These are phyloP conservation scores for Chytridium lagenaria DNA, from an alignment of 371 early-diverging fungal species.

Conservation along the genomic window DNA sequence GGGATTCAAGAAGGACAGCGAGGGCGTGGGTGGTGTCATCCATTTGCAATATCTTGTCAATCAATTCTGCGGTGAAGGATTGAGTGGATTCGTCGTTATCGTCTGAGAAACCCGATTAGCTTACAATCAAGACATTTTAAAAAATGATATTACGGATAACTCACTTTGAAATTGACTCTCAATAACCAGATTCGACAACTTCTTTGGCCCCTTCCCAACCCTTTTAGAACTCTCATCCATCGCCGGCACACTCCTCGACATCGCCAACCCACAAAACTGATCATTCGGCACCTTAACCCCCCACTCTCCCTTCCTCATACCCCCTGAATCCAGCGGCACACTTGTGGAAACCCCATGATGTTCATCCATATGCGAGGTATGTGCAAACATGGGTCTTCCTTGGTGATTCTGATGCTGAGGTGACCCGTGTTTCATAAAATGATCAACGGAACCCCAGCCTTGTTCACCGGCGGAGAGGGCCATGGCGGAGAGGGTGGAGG, in stretches of 20 bases:
- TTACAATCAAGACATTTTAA: not conserved
- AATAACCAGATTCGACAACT: conserved; percentile 19
- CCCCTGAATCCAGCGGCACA: conserved; percentile 12
- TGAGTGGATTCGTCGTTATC: not conserved
- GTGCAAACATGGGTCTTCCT: conserved; percentile 12
- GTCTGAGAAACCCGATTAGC: too few relatives aligned
- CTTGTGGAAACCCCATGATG: not conserved
- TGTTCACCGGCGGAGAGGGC: conserved; percentile 12
- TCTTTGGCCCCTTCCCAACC: not conserved
- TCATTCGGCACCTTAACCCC: too few relatives aligned
- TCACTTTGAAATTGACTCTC: conserved; percentile 1
- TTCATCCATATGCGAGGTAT: conserved; percentile 8
- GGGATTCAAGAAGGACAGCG: conserved; percentile 36
- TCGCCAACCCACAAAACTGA: too few relatives aligned
- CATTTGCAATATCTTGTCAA: conserved; percentile 6
- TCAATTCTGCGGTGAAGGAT: conserved; percentile 9
- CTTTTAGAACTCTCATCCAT: too few relatives aligned
- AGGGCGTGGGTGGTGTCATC: conserved; percentile 18
- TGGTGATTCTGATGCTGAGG: too few relatives aligned
- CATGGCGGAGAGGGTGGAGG: conserved; percentile 32
- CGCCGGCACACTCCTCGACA: too few relatives aligned
- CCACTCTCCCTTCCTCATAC: too few relatives aligned
- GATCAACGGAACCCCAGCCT: not conserved
- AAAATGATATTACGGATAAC: not conserved
- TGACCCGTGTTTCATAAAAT: not conserved